Evolutionary conservation across 257 asterid genomes (phyloP).

Genomic region (Scutellaria minor): DNA sequence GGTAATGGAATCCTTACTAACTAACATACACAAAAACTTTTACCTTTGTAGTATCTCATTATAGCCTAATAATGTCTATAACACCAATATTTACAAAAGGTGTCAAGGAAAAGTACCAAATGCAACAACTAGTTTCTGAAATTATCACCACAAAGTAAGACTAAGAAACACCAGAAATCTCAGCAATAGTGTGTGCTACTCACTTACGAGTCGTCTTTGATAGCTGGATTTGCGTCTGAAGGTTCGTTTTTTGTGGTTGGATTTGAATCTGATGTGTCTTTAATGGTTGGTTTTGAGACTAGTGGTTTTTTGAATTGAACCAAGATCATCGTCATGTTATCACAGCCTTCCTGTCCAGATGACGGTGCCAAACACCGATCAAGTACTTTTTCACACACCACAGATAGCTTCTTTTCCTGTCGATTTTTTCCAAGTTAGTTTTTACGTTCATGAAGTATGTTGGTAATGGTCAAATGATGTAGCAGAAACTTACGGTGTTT

Average conservation of each 20-base stretch:
- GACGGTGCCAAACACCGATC: constrained; percentile 88
- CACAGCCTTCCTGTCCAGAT: constrained; percentile 90
- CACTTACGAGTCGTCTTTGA: constrained; percentile 4
- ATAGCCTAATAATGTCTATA: neutral
- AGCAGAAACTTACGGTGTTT: constrained; percentile 51
- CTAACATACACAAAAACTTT: constrained; percentile 12
- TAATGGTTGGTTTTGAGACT: constrained; percentile 4
- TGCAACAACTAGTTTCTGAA: neutral
- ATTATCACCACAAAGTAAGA: constrained; percentile 7
- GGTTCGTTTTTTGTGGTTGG: neutral
- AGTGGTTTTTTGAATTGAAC: constrained; percentile 70
- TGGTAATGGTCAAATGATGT: neutral
- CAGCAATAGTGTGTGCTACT: constrained; percentile 1
- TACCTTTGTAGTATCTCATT: neutral
- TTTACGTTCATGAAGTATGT: constrained; percentile 18
- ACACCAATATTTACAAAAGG: constrained; percentile 31
- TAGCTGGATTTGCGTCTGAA: neutral
- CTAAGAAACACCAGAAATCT: constrained; percentile 21
- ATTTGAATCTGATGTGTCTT: constrained; percentile 1
- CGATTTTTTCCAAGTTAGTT: constrained; percentile 17
- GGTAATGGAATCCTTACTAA: neutral
- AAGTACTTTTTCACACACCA: constrained; percentile 71
- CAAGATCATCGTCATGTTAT: constrained; percentile 95
- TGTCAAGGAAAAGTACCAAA: constrained; percentile 22
- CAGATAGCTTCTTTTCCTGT: constrained; percentile 84